Evolutionary conservation across 192 early-diverging fungal genomes (phyloP).

Genomic region (Chytriomyces hyalinus): DNA sequence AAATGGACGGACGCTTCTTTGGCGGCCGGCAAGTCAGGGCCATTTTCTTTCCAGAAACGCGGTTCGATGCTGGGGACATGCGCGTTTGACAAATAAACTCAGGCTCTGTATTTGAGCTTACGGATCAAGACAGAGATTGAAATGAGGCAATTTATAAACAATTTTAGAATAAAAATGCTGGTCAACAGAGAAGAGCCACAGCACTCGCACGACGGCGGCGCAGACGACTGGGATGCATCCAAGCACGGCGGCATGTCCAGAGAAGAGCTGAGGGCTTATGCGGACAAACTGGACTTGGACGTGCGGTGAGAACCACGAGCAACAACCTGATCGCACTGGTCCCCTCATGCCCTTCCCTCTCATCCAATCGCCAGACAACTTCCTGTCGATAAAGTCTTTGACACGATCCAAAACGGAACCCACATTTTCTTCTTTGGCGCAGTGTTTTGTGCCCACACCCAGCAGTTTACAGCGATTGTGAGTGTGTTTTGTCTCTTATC

Average conservation of each 20-base stretch:
- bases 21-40: constrained; percentile 72
- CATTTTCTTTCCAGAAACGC: constrained; percentile 61
- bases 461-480: constrained; percentile 6
- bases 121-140: too few species aligned
- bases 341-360: neutral
- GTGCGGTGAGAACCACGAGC: neutral
- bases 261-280: constrained; percentile 11
- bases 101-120: too few species aligned
- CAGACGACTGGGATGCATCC: constrained; percentile 15
- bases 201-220: neutral
- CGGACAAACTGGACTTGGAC: constrained; percentile 26
- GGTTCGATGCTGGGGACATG: constrained; percentile 54
- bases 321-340: too few species aligned
- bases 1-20: constrained; percentile 77
- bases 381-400: constrained; percentile 23
- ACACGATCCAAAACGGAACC: constrained; percentile 22
- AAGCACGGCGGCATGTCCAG: constrained; percentile 25
- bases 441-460: constrained; percentile 22
- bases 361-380: constrained; percentile 5
- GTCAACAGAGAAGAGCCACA: too few species aligned
- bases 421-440: constrained; percentile 25
- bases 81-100: neutral
- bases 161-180: too few species aligned
- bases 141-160: too few species aligned
- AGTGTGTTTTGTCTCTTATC: neutral